phyloP scores from a whole-genome alignment of 345 rosid genomes.

The Capsella bursapastoris region DNA sequence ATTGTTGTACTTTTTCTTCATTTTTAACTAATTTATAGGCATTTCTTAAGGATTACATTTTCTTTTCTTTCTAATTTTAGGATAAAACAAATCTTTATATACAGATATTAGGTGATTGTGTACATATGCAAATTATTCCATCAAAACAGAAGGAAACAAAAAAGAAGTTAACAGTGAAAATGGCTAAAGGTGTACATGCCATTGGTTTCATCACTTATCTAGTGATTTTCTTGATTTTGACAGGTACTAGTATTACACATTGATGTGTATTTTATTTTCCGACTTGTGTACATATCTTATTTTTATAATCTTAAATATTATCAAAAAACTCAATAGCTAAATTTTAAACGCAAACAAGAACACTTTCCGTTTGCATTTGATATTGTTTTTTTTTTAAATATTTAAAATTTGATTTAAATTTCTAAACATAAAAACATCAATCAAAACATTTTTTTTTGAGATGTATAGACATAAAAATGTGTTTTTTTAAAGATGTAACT shows the following conservation, averaged over 20 bases:
- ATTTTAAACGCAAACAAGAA: background rate
- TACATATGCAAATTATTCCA: background rate
- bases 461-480: too few relatives aligned
- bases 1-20: background rate
- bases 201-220: background rate
- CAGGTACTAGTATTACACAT: background rate
- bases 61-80: background rate
- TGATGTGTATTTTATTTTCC: background rate
- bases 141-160: background rate
- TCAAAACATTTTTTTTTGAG: too few relatives aligned
- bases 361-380: too few relatives aligned
- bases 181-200: constrained; percentile 2
- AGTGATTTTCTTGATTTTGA: constrained; percentile 11
- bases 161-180: background rate
- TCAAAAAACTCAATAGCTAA: background rate
- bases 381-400: too few relatives aligned
- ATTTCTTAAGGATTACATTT: background rate
- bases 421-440: too few relatives aligned
- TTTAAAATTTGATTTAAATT: too few relatives aligned
- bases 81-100: background rate
- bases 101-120: background rate
- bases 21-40: background rate
- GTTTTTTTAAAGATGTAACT: too few relatives aligned
- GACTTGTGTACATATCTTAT: background rate
- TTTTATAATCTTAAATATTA: background rate